Evolutionary conservation across 257 asterid species (phyloP), one percentile per base, ranked within the genome.

Genomic region (Petunia axillaris): DNA sequence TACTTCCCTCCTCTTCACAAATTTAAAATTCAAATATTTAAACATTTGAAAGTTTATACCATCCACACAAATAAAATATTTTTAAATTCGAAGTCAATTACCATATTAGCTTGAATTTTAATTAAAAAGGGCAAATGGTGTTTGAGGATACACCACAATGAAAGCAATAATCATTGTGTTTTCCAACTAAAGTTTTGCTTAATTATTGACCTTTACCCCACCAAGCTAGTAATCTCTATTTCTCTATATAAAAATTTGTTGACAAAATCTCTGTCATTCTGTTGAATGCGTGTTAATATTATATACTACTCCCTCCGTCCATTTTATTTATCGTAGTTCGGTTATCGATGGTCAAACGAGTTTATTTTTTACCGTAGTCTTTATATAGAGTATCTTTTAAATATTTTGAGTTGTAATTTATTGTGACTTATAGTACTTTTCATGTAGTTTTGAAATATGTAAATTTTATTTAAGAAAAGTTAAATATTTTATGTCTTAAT

Each of bases 141-240:
- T 41, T 46, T 39, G 68, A 36, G 35, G 35, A 59, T 63, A 77
- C 1, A 41, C 59, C 80, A 43, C 46, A 43, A 77, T 77, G 46
- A 43, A 57, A 35, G 55, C 80, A 77, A 41, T 48, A 59, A 77
- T 59, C 71, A 77, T 77, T 77, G 80, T 46, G 54, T 77, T 55
- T 58, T 44, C 50, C 36, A 59, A 41, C 54, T 60, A 77, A 77
- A 63, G 43, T 8, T 77, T 77, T 14, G 68, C 64, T 13, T 59
- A 36, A 71, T 10, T 71, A 71, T 25, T 71, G 77, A 71, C 77
- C 35, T 71, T 25, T 48, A 48, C 77, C 77, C 77, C 77, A 48
- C 60, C 44, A 71, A 48, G 3, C 43, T 43, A 48, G 36, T 5
- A 66, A 48, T 71, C 60, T 25, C 11, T 8, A 14, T 8, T 38